A percentile compares a stretch with the other conserved stretches of the same genome.
phyloP scores from a whole-genome alignment of 768 basidiomycete genomes.

The Pleurotus citrinopileatus region DNA sequence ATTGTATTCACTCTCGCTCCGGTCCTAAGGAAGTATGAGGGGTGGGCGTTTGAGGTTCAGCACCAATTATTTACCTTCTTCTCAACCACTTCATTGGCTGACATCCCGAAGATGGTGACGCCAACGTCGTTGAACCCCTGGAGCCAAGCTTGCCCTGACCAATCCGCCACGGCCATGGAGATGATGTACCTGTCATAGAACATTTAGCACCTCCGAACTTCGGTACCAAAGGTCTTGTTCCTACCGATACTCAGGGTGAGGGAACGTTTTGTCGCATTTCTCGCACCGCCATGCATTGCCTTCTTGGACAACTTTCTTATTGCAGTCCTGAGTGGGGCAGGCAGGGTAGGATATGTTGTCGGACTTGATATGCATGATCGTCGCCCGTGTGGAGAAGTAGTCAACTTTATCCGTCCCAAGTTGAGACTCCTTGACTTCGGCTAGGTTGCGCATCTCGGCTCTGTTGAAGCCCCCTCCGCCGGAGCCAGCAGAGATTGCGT shows the following conservation, averaged over 20 bases:
- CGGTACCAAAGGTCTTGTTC: constrained; percentile 19
- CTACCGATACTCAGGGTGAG: constrained; percentile 78
- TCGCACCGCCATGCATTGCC: constrained; percentile 87
- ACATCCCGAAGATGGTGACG: constrained; percentile 66
- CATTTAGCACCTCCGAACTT: constrained; percentile 7
- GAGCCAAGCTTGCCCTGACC: constrained; percentile 87
- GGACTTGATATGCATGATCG: constrained; percentile 82
- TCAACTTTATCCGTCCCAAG: constrained; percentile 78
- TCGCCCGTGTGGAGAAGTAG: constrained; percentile 78
- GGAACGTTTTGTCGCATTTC: constrained; percentile 77
- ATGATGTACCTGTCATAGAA: constrained; percentile 63
- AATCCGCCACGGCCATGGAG: constrained; percentile 84
- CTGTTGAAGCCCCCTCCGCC: constrained; percentile 58
- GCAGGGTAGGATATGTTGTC: constrained; percentile 88
- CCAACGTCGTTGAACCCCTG: constrained; percentile 96
- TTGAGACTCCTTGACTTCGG: constrained; percentile 75
- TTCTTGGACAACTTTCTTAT: constrained; percentile 81
- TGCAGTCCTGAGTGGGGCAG: constrained; percentile 77
- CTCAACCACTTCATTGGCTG: constrained; percentile 75
- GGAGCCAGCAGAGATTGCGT: constrained; percentile 29
- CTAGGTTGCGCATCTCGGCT: constrained; percentile 67
- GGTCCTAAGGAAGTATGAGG: constrained; percentile 39
- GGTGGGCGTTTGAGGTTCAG: not conserved
- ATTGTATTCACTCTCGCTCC: constrained; percentile 56
- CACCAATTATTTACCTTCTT: constrained; percentile 52